Evolutionary conservation across 164 flowering plant species (phyloP).

Genomic region (Cinnamomum micranthum): DNA sequence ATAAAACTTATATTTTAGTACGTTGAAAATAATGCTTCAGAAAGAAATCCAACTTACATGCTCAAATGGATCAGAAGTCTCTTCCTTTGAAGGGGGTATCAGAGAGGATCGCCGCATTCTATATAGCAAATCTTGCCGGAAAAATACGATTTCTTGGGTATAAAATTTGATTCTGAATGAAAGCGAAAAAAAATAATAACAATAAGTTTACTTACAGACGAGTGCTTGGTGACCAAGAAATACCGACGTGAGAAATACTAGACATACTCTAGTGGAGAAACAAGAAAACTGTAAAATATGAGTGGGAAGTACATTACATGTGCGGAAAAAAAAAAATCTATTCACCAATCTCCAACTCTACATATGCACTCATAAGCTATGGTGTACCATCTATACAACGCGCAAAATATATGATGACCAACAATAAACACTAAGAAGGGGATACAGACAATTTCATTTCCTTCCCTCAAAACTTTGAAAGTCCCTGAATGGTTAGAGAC

Average conservation of each 20-base stretch:
- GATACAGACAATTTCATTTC: no score
- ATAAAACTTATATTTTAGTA: not conserved
- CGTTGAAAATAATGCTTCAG: not conserved
- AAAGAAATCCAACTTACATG: constrained; percentile 50
- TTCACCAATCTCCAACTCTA: not conserved
- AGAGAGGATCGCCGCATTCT: constrained; percentile 89
- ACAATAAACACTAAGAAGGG: no score
- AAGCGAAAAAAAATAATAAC: not conserved
- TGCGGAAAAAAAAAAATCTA: not conserved
- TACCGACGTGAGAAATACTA: not conserved
- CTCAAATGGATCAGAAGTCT: constrained; percentile 87
- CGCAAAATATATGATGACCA: no score
- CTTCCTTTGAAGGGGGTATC: constrained; percentile 81
- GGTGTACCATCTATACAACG: not conserved
- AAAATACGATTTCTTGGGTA: constrained; percentile 88
- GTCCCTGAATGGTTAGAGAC: no score
- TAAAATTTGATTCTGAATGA: constrained; percentile 76
- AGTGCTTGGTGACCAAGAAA: not conserved
- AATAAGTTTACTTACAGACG: no score
- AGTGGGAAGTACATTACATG: not conserved
- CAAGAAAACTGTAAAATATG: not conserved
- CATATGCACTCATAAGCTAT: not conserved
- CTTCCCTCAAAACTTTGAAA: no score
- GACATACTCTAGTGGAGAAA: not conserved
- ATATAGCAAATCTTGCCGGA: constrained; percentile 88